Conservation (phyloP, 331 rosid species). For the Prunus yedoensis region DNA sequence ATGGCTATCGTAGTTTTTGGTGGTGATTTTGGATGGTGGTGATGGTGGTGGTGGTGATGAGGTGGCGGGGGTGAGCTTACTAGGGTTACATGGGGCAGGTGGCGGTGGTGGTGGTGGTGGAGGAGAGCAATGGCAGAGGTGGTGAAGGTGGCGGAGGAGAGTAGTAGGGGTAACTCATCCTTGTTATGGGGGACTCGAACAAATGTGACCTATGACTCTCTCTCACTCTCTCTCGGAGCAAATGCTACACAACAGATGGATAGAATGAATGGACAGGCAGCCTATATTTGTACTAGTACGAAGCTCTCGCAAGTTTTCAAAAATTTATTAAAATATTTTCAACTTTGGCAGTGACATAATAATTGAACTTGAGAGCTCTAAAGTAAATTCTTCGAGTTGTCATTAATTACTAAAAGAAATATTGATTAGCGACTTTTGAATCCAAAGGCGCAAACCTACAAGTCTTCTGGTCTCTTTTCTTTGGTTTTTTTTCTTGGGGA, state of each 20-base stretch:
- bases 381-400: not conserved
- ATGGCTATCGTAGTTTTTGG: conserved; percentile 3
- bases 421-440: not conserved
- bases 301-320: conserved; percentile 1
- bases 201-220: not conserved
- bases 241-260: not conserved
- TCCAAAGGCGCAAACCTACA: not conserved
- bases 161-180: conserved; percentile 37
- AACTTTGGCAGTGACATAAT: conserved; percentile 8
- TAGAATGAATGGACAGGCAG: not conserved
- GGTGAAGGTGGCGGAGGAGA: conserved; percentile 49
- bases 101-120: conserved; percentile 28
- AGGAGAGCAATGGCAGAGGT: conserved; percentile 19
- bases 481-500: too few species aligned
- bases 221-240: not conserved
- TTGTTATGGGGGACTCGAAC: not conserved
- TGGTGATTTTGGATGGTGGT: conserved; percentile 17
- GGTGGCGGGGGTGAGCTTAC: conserved; percentile 24
- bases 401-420: not conserved
- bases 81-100: conserved; percentile 10
- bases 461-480: not conserved
- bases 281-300: conserved; percentile 17
- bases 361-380: not conserved
- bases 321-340: not conserved
- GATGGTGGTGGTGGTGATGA: conserved; percentile 17